Conservation (phyloP, 305 asterid species). For the Fraxinus nigra region DNA sequence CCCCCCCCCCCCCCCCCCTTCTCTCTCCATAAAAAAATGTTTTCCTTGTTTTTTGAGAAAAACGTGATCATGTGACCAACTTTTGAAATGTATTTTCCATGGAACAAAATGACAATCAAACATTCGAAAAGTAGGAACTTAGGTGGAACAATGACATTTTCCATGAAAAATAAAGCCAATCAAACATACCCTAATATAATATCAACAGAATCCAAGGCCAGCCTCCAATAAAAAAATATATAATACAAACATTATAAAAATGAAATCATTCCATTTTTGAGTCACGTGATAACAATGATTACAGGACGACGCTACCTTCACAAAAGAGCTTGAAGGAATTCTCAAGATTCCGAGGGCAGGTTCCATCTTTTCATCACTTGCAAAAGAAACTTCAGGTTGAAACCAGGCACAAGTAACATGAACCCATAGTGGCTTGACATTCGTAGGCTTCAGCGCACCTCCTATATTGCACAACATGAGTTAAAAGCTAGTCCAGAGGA, state of each 20-base stretch:
- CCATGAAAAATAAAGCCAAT: background rate
- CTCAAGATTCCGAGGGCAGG: slow-evolving; percentile 94
- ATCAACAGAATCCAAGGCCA: background rate
- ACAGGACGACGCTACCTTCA: slow-evolving; percentile 58
- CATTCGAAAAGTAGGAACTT: background rate
- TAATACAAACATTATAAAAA: background rate
- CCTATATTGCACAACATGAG: slow-evolving; percentile 47
- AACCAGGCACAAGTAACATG: slow-evolving; percentile 99
- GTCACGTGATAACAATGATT: background rate
- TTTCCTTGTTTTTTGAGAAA: background rate
- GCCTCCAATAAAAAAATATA: background rate
- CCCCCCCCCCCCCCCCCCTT: too few species aligned
- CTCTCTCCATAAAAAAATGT: too few species aligned
- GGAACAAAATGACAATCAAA: background rate
- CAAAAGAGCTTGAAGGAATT: slow-evolving; percentile 87
- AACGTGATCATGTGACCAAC: background rate
- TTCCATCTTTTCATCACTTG: slow-evolving; percentile 92
- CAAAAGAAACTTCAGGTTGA: slow-evolving; percentile 96
- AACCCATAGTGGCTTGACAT: slow-evolving; percentile 82
- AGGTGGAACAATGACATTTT: background rate
- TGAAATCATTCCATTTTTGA: background rate
- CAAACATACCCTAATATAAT: background rate
- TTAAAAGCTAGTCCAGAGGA: slow-evolving; percentile 16
- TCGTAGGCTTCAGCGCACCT: slow-evolving; percentile 97
- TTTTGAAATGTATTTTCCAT: background rate